Base-by-base conservation (phyloP, 176 grass and related monocot genomes). In the Carex myosuroides region DNA sequence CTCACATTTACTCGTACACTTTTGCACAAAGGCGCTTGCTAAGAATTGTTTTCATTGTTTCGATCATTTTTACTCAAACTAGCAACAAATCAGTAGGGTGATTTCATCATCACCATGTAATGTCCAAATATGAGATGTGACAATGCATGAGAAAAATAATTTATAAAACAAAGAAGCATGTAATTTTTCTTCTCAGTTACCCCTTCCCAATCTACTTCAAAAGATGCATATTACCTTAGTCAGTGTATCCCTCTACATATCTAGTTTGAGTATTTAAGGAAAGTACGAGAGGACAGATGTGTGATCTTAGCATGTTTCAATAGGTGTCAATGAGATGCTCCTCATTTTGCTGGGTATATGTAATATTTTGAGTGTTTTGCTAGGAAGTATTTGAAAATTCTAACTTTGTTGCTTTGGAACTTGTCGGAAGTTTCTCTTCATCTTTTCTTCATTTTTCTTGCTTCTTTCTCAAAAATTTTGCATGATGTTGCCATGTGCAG, bases 401-500 rank as follows among this genome's bases (percentile, higher is more conserved):
- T 54, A 16, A 29, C 8, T 56, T 55, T 30, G 17, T 56, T 77
- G 48, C 24, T 77, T 70, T 70, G 0, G 17, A 70, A 44, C 17
- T 42, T 70, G 35, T n/a, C 7, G 67, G 30, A 8, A 70, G 37
- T 41, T 17, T 44, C 67, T 41, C 24, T 41, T 70, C 3, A 10
- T 70, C 67, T 1, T 77, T 56, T 55, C 2, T 5, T 30, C 3
- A 56, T 24, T 24, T 41, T 70, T n/a, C 66, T 17, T 72, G 69
- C 46, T 29, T 26, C 44, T 74, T 74, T 74, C 44, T 74, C 44
- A 29, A 56, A 77, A 30, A 9, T 13, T 30, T 56, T 18, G 18
- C 29, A 16, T 81, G 17, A 35, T 83, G 41, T 73, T 63, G 79
- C 48, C 55, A 70, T 85, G 24, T 88, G 85, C 89, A 99, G 96